These are phyloP conservation scores for Athelia sp. DNA, from an alignment of 1,284 basidiomycete species.

Conservation along the genomic window DNA sequence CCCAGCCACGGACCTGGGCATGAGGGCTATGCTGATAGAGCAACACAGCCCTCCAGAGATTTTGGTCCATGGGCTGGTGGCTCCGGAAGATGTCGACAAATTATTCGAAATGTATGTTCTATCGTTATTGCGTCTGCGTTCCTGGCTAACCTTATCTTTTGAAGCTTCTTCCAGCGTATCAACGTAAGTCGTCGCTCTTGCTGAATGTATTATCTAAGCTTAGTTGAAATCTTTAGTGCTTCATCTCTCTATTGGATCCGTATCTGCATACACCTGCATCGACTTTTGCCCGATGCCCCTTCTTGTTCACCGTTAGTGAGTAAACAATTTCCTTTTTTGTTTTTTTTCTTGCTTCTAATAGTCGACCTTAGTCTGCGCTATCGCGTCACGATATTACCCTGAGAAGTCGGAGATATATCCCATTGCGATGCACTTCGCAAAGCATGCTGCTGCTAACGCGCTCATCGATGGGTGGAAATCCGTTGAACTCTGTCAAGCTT, in stretches of 20 bases:
- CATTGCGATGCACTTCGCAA: conserved; percentile 84
- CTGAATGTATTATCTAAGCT: conserved; percentile 3
- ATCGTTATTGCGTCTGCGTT: background rate
- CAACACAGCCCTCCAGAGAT: conserved; percentile 80
- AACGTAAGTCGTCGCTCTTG: conserved; percentile 44
- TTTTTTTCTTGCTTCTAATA: conserved; percentile 2
- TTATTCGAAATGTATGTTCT: conserved; percentile 74
- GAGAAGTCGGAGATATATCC: conserved; percentile 78
- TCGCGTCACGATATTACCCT: conserved; percentile 69
- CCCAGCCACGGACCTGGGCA: conserved; percentile 63
- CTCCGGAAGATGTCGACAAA: conserved; percentile 75
- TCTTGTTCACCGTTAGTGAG: conserved; percentile 78
- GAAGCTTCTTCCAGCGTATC: conserved; percentile 62
- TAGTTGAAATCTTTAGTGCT: conserved; percentile 41
- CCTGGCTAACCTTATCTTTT: conserved; percentile 3
- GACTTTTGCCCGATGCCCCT: conserved; percentile 75
- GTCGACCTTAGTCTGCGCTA: conserved; percentile 59
- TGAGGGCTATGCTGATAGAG: conserved; percentile 72
- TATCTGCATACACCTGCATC: conserved; percentile 66
- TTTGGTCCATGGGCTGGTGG: conserved; percentile 74
- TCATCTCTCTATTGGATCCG: conserved; percentile 71
- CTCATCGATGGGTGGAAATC: conserved; percentile 79
- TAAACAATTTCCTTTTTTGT: conserved; percentile 17
- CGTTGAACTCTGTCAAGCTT: conserved; percentile 53
- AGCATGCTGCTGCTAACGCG: conserved; percentile 73